Percentiles rank a stretch among this genome's conserved stretches.
Evolutionary conservation across 768 basidiomycete species (phyloP).

Genomic region (Leccinum rimulosum): DNA sequence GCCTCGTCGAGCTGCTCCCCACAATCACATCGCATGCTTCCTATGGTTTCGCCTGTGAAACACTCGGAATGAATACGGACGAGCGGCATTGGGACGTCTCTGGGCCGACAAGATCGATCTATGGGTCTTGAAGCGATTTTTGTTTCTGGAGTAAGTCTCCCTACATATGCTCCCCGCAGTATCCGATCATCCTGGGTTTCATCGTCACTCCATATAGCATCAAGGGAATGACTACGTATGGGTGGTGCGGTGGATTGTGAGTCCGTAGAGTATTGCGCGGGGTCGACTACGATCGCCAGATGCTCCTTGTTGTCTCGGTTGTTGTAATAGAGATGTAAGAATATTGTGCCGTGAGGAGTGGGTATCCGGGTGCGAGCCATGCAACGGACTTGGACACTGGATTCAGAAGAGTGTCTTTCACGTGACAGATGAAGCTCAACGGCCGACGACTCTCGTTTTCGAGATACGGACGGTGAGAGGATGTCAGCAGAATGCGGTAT

Average conservation of each 20-base stretch:
- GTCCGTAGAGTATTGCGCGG: conserved; percentile 70
- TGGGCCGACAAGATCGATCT: conserved; percentile 9
- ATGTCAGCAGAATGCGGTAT: conserved; percentile 38
- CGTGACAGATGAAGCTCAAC: conserved; percentile 14
- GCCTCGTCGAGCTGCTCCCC: conserved; percentile 98
- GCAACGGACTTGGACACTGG: conserved; percentile 70
- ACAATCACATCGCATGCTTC: conserved; percentile 98
- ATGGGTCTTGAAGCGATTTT: conserved; percentile 42
- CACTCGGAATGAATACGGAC: conserved; percentile 98
- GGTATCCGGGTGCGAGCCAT: conserved; percentile 98
- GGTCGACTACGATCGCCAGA: conserved; percentile 91
- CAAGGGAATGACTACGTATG: conserved; percentile 80
- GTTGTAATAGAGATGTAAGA: conserved; percentile 95
- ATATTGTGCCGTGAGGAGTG: conserved; percentile 90
- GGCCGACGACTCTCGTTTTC: conserved; percentile 37
- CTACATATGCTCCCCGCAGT: conserved; percentile 90
- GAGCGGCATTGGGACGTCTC: conserved; percentile 65
- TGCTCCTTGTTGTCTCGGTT: conserved; percentile 92
- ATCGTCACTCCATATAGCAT: conserved; percentile 75
- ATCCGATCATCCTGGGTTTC: conserved; percentile 96
- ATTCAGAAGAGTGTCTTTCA: background rate
- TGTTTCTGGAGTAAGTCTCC: conserved; percentile 63
- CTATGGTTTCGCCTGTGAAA: conserved; percentile 97
- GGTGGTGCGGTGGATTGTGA: conserved; percentile 40
- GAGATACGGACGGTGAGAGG: conserved; percentile 31